Conservation (phyloP, 306 rosid species). For the Quercus glauca region DNA sequence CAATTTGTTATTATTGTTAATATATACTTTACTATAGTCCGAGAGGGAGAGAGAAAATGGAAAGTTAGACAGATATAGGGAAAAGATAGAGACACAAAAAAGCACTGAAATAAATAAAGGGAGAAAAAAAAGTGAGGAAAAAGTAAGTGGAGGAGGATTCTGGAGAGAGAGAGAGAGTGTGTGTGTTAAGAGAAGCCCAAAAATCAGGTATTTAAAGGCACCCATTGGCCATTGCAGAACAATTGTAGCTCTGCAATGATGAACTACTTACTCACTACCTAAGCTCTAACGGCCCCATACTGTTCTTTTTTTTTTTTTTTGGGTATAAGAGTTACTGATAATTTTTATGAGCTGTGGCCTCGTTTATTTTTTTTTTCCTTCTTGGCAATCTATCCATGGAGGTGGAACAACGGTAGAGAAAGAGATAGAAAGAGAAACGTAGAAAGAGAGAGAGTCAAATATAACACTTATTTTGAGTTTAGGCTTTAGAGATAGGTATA, state of each 20-base stretch:
- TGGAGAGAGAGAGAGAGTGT: not conserved
- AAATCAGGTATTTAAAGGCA: conserved; percentile 36
- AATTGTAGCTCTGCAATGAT: conserved; percentile 26
- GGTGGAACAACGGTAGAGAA: too few species aligned
- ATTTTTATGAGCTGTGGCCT: not conserved
- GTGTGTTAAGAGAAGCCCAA: not conserved
- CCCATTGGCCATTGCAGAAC: not conserved
- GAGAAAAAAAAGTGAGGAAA: not conserved
- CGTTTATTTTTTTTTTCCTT: not conserved
- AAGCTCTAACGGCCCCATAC: conserved; percentile 6
- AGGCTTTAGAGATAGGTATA: too few species aligned
- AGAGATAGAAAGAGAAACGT: too few species aligned
- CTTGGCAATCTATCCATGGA: too few species aligned
- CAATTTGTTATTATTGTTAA: not conserved
- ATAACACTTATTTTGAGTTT: too few species aligned
- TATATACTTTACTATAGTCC: not conserved
- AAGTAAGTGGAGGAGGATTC: conserved; percentile 17
- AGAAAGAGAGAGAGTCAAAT: too few species aligned
- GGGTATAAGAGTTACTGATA: not conserved
- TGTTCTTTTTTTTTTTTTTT: not conserved
- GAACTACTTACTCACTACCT: conserved; percentile 23
- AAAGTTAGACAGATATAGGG: conserved; percentile 5
- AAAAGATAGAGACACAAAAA: conserved; percentile 14
- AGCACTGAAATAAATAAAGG: conserved; percentile 1
- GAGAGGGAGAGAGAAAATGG: not conserved